Conservation (phyloP, 1,139 yeast genomes). For the Pichia sp. region DNA sequence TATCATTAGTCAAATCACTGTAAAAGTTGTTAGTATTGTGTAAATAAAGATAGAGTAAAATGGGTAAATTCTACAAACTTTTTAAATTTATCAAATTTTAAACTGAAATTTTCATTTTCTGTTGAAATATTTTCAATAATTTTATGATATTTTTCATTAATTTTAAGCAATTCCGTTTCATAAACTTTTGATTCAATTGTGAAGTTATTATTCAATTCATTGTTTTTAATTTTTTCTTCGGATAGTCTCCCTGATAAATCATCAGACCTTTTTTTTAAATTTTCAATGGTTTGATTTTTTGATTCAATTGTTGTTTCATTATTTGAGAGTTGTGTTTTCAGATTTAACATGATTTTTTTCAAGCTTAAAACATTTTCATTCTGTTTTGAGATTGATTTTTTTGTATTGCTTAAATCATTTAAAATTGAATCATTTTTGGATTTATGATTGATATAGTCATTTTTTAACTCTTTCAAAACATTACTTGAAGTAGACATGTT, state of each 20-base stretch:
- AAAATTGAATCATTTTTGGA: constrained; percentile 3
- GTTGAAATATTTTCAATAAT: not conserved
- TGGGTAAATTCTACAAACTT: not conserved
- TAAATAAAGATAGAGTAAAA: not conserved
- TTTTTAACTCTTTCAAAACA: constrained; percentile 3
- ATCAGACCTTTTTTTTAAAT: constrained; percentile 18
- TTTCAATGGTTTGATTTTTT: constrained; percentile 12
- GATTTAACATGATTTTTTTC: constrained; percentile 5
- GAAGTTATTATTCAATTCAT: constrained; percentile 11
- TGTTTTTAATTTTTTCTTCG: constrained; percentile 22
- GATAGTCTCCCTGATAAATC: constrained; percentile 24
- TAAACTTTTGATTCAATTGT: constrained; percentile 5
- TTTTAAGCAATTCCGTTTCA: constrained; percentile 7
- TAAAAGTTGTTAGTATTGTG: constrained; percentile 1
- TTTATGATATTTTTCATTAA: not conserved
- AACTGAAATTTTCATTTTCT: not conserved
- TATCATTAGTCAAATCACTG: not conserved
- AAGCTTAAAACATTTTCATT: constrained; percentile 7
- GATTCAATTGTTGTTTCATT: constrained; percentile 9
- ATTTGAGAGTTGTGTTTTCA: constrained; percentile 7
- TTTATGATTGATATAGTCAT: constrained; percentile 1
- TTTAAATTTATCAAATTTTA: not conserved
- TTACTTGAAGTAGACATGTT: not conserved
- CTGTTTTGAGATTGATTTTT: constrained; percentile 6
- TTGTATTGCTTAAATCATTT: constrained; percentile 4